Base-by-base conservation (phyloP, 148 eudicot genomes). In the Salicornia ramosissima region DNA sequence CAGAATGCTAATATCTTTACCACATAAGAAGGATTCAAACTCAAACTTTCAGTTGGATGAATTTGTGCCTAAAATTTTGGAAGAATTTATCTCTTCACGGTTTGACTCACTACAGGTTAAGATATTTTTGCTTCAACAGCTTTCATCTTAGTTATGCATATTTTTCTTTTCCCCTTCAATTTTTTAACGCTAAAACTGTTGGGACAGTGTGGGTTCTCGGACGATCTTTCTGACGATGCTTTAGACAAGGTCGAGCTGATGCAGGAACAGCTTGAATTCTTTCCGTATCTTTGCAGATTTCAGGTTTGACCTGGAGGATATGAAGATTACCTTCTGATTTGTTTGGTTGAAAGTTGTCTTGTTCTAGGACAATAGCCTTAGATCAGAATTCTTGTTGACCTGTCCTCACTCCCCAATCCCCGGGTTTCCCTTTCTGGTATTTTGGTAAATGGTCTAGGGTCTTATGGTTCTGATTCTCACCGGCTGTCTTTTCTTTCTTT, bases 261-360 rank as follows among this genome's bases (percentile, higher is more conserved):
- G 77, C 96, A 93, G 68, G 98, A 93, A 69, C 98, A 93, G 80
- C 89, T 93, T 57, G 95, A 90, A 63, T 86, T 86, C 70, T 82
- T 86, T 77, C 91, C 96, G 3, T 71, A 80, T 76, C 87, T 93
- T 70, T 88, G 90, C 83, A 81, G 92, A 86, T 88, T 84, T 75
- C 95, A 90, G 92, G 98, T 93, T 79, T 74, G 73, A 29, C 24
- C 30, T 19, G 24, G 55, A 65, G 31, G 34, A 40, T 24, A 12
- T 51, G 34, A 8, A 30, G 46, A n/a, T 13, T 46, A 66, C 3
- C 26, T 14, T 69, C 53, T 55, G 10, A 3, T 71, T 19, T 31
- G 26, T 77, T 26, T 64, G 30, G 66, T 75, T n/a, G 19, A 51
- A 25, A 9, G 18, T 34, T 61, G 31, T 39, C 28, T 75, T 45